Conservation (phyloP, 768 basidiomycete genomes). For the Lactarius tabidus region DNA sequence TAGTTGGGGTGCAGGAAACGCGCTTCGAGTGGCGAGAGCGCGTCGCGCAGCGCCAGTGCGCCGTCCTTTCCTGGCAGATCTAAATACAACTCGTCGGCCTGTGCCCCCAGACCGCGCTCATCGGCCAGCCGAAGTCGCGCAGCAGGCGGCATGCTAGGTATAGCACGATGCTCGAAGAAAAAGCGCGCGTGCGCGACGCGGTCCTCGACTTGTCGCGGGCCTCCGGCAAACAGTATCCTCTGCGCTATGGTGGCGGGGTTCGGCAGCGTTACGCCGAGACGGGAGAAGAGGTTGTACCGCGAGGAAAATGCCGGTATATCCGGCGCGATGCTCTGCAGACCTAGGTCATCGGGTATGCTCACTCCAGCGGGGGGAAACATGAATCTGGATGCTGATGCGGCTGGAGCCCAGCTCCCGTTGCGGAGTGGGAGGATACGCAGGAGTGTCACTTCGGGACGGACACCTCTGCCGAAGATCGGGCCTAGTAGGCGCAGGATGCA, state of each 20-base stretch:
- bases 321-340: constrained; percentile 16
- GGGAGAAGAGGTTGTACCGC: constrained; percentile 14
- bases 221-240: constrained; percentile 10
- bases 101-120: constrained; percentile 2
- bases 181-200: constrained; percentile 18
- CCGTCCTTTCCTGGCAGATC: constrained; percentile 8
- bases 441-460: background rate
- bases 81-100: constrained; percentile 16
- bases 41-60: constrained; percentile 10
- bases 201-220: constrained; percentile 1
- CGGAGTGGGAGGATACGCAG: constrained; percentile 19
- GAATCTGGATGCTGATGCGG: background rate
- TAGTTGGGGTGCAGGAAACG: constrained; percentile 18
- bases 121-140: constrained; percentile 15
- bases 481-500: background rate
- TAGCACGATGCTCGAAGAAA: constrained; percentile 22
- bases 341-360: constrained; percentile 20
- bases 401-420: constrained; percentile 14
- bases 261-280: constrained; percentile 15
- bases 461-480: background rate
- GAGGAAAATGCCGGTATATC: constrained; percentile 4
- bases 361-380: constrained; percentile 12
- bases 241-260: constrained; percentile 13
- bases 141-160: constrained; percentile 5
- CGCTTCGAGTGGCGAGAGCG: constrained; percentile 9